Evolutionary conservation across 192 early-diverging fungal genomes (phyloP).

Genomic region (Neocallimastix lanati): DNA sequence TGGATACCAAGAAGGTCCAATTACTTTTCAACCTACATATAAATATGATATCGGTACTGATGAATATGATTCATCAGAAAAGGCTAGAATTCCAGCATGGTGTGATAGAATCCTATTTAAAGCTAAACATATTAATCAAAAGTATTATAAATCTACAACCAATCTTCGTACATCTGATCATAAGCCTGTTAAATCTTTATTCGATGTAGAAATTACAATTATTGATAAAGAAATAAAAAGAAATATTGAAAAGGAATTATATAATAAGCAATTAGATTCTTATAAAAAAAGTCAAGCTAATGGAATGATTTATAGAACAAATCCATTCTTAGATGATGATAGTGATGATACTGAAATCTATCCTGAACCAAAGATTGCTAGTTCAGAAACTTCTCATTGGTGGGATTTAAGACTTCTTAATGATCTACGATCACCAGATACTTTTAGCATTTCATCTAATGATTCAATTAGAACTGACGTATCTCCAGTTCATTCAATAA

Average conservation of each 20-base stretch:
- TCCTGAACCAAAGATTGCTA: neutral
- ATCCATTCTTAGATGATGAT: neutral
- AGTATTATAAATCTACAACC: neutral
- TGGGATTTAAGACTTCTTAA: neutral
- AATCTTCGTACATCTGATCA: neutral
- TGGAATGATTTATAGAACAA: neutral
- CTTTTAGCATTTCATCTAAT: neutral
- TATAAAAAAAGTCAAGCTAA: neutral
- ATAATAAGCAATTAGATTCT: neutral
- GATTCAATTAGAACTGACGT: neutral
- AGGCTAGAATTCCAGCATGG: constrained; percentile 84
- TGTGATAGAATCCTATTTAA: constrained; percentile 86
- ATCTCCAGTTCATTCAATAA: neutral
- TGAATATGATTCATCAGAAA: constrained; percentile 79
- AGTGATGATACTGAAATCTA: neutral
- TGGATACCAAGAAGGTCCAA: constrained; percentile 56
- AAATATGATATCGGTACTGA: constrained; percentile 77
- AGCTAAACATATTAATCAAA: neutral
- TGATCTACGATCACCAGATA: neutral
- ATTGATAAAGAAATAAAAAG: neutral
- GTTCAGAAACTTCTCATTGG: neutral
- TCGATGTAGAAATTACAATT: neutral
- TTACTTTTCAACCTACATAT: constrained; percentile 76
- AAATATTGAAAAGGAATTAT: neutral
- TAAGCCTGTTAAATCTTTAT: neutral